These are phyloP conservation scores for Cryptosporidium bovis DNA, from an alignment of 169 alveolate species.

Conservation along the genomic window DNA sequence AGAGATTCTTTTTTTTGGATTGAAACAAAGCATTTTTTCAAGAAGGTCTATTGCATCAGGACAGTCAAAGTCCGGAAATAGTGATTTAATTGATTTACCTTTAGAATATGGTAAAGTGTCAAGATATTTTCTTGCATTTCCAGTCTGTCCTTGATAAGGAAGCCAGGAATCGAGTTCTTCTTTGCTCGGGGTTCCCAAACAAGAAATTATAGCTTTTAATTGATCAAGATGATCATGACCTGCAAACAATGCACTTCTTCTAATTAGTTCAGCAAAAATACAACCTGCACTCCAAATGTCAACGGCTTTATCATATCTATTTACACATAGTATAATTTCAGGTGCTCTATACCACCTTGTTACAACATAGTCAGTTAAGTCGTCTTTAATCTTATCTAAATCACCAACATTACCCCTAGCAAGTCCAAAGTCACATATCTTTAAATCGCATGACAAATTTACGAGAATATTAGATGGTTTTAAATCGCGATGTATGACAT, in stretches of 20 bases:
- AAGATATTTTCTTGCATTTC: constrained; percentile 84
- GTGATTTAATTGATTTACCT: constrained; percentile 81
- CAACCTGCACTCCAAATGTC: constrained; percentile 97
- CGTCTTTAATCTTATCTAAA: constrained; percentile 72
- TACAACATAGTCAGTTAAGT: constrained; percentile 85
- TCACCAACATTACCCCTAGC: constrained; percentile 86
- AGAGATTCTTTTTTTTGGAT: constrained; percentile 93
- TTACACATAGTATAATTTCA: constrained; percentile 89
- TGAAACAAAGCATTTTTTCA: constrained; percentile 90
- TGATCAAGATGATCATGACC: constrained; percentile 93
- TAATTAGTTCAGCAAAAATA: constrained; percentile 90
- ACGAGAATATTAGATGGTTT: constrained; percentile 86
- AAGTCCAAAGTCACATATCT: constrained; percentile 89
- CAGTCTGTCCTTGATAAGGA: constrained; percentile 82
- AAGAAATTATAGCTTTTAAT: constrained; percentile 87
- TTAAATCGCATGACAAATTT: constrained; percentile 87
- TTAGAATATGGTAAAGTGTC: constrained; percentile 84
- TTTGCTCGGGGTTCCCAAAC: constrained; percentile 87
- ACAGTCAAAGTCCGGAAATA: constrained; percentile 79
- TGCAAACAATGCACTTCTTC: constrained; percentile 90
- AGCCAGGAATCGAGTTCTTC: constrained; percentile 84
- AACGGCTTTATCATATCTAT: constrained; percentile 88
- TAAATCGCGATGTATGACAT: constrained; percentile 87
- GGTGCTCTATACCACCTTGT: constrained; percentile 97
- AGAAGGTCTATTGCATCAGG: constrained; percentile 89